Evolutionary conservation across 352 stramenopile species (phyloP), one percentile per base, ranked within the genome.

Genomic region (Phytophthora parvispora): DNA sequence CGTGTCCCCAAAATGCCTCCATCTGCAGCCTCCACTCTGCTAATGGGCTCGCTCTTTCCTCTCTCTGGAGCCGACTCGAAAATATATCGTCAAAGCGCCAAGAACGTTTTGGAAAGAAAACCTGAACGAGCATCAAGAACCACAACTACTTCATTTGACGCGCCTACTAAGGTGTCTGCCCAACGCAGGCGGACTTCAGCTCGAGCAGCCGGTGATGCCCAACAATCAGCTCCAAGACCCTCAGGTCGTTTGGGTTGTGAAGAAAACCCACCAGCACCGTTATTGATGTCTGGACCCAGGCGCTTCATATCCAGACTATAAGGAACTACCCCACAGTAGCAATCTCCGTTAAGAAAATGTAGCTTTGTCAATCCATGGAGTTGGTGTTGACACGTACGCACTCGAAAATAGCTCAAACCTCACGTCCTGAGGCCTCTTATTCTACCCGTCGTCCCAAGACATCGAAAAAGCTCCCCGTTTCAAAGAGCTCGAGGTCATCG

Each of bases 161-260:
- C 68, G 31, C 50, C 54, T 4, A 75, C 62, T 10, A 77, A 77
- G 18, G 28, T 61, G 27, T 74, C 59, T 10, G 60, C 52, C n/a
- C 64, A 70, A 34, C 48, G 53, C 13, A 66, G 27, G 28, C 67
- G 58, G 36, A 43, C 40, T 25, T 42, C 45, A 40, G 63, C 25
- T 31, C 51, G 24, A 57, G 27, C 29, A 50, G 9, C 18, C 28
- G 43, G 22, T 16, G 15, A n/a, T 52, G 24, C 22, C 8, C 20
- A 32, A 52, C 20, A 15, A 32, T 32, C 45, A 32, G 45, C 25
- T 32, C 22, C 13, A 8, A n/a, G 24, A 13, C 6, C 32, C 13
- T 22, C 25, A 16, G 32, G 25, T 61, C 53, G 54, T 15, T 22
- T 28, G 12, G 67, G 22, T 4, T 34, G 27, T 47, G 40, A 24